These are phyloP conservation scores for Ustilago vetiveriae DNA, from an alignment of 1,284 basidiomycete species.

Conservation along the genomic window DNA sequence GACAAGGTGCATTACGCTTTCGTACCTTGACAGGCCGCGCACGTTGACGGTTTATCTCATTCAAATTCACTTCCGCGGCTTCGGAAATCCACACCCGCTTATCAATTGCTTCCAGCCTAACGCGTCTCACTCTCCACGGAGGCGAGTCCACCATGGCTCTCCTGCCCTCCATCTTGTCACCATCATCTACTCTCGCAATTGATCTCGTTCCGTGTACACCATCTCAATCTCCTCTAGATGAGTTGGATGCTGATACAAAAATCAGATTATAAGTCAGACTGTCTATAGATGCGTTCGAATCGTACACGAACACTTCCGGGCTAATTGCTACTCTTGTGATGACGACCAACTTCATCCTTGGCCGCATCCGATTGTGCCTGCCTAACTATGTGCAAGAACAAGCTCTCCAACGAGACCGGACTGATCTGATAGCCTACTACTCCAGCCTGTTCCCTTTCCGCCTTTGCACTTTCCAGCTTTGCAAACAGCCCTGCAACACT, in stretches of 20 bases:
- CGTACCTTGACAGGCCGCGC: conserved; percentile 2
- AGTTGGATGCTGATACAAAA: not conserved
- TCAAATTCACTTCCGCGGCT: not conserved
- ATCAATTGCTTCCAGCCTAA: too few relatives aligned
- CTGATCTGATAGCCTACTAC: conserved; percentile 28
- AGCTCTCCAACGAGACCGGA: conserved; percentile 74
- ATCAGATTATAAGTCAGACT: too few relatives aligned
- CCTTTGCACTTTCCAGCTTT: conserved; percentile 12
- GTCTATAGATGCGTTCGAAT: too few relatives aligned
- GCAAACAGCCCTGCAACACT: conserved; percentile 73
- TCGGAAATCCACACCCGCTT: not conserved
- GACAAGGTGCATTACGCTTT: too few relatives aligned
- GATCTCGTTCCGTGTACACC: too few relatives aligned
- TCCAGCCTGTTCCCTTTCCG: conserved; percentile 14
- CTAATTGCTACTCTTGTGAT: not conserved
- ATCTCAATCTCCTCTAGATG: too few relatives aligned
- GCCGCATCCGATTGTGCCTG: conserved; percentile 60
- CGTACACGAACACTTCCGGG: too few relatives aligned
- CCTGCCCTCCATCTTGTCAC: too few relatives aligned
- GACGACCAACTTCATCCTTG: conserved; percentile 13
- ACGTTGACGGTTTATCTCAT: conserved; percentile 1
- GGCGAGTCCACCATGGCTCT: too few relatives aligned
- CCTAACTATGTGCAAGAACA: conserved; percentile 78
- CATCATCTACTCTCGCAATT: too few relatives aligned
- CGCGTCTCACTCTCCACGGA: too few relatives aligned